phyloP scores from a whole-genome alignment of 495 filamentous ascomycete genomes.

The Aspergillus egyptiacus region DNA sequence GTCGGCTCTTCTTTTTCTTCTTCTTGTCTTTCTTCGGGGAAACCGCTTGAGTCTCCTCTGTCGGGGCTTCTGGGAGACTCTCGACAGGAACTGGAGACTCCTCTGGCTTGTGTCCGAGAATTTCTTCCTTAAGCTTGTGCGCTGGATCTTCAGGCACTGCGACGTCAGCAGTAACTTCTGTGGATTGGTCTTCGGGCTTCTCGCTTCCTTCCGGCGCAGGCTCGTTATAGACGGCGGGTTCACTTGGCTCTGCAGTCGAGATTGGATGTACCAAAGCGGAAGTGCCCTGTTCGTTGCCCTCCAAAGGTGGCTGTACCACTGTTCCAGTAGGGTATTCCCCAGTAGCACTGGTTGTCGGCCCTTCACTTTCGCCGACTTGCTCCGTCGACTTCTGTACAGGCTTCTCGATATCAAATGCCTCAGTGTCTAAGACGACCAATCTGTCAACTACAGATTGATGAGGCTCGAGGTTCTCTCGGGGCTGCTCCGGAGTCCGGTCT shows the following conservation, averaged over 20 bases:
- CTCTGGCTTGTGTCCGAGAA: conserved; percentile 12
- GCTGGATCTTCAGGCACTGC: not conserved
- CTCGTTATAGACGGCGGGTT: not conserved
- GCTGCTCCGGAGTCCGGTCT: no score
- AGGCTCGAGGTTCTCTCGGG: no score
- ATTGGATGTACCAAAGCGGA: no score
- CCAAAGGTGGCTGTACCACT: no score
- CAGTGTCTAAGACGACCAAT: no score
- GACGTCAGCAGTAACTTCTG: not conserved
- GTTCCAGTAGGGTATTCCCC: no score
- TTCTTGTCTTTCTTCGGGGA: conserved; percentile 21
- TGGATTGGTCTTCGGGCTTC: conserved; percentile 1
- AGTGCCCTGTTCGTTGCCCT: no score
- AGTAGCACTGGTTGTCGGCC: no score
- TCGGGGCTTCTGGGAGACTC: not conserved
- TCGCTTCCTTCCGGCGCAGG: not conserved
- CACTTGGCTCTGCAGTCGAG: not conserved
- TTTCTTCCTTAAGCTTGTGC: not conserved
- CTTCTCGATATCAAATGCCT: no score
- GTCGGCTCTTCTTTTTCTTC: conserved; percentile 34
- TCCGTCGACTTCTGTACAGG: no score
- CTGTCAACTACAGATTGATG: no score
- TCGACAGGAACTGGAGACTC: not conserved
- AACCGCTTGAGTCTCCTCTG: conserved; percentile 9
- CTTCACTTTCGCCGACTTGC: not conserved